Percentiles rank a stretch among this genome's conserved stretches.
Conservation (phyloP, 2,329 filamentous ascomycete genomes). For the Diaporthe longicolla region DNA sequence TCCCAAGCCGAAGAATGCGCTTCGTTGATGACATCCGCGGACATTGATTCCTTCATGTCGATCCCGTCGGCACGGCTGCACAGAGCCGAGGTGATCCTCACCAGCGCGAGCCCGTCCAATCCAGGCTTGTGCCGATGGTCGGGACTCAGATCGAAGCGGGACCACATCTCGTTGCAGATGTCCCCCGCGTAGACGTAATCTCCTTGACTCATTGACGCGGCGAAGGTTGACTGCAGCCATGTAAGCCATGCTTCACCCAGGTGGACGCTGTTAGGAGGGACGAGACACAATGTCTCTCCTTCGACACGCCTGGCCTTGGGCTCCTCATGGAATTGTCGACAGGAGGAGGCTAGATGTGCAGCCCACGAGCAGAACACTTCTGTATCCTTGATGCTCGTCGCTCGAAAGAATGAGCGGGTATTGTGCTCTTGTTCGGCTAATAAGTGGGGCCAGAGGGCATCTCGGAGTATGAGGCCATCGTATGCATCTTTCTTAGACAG, state of each 20-base stretch:
- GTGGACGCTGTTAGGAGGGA: neutral
- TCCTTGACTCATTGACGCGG: neutral
- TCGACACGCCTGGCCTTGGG: constrained; percentile 10
- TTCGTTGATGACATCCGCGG: neutral
- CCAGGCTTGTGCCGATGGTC: constrained; percentile 26
- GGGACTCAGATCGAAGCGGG: neutral
- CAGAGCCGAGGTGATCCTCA: neutral
- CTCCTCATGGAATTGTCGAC: neutral
- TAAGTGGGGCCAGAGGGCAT: constrained; percentile 13
- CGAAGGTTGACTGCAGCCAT: constrained; percentile 15
- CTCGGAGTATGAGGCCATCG: constrained; percentile 27
- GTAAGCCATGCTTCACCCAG: constrained; percentile 3
- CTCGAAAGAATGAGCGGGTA: neutral
- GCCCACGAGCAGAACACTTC: constrained; percentile 11
- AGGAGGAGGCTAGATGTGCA: neutral
- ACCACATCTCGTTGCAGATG: constrained; percentile 27
- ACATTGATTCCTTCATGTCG: neutral
- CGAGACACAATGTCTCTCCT: constrained; percentile 1
- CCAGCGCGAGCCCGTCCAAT: neutral
- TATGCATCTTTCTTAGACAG: constrained; percentile 16
- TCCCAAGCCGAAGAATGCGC: neutral
- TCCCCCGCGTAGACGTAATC: constrained; percentile 6
- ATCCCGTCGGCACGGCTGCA: neutral
- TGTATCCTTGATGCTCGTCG: neutral
- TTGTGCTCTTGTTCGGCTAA: neutral